Base-by-base conservation (phyloP, 257 asterid genomes). In the Buddleja alternifolia region DNA sequence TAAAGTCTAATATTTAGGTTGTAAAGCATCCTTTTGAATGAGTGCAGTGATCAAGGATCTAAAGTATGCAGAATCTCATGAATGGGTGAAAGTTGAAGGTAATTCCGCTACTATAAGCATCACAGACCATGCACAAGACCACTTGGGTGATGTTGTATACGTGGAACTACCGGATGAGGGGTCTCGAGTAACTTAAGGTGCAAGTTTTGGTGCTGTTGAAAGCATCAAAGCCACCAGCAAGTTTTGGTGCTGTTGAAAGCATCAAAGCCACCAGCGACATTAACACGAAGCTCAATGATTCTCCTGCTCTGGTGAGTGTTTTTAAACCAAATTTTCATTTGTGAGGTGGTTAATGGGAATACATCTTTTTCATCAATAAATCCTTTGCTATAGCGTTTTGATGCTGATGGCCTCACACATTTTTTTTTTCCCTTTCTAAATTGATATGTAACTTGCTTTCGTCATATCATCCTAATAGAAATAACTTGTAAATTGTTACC, bases 141-240 rank as follows among this genome's bases (percentile, higher is more conserved):
- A 93, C 80, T 74, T 93, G 60, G 99, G 99, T 36, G 99, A 93
- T 73, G 96, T 93, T 47, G 96, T 90, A n/a, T 93, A 87, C 34
- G 96, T 87, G 15, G 97, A 89, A 54, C 77, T 93, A 60, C 99
- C 99, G 2, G 97, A 93, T 8, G 84, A 80, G 65, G 96, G 97
- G 41, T 20, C 74, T 62, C 70, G 72, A 19, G 99, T 93, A 15
- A 79, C 67, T 54, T 92, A 90, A 77, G 96, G 96, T 57, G 83
- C n/a, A 15, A 54, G 90, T 72, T 93, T 93, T 72, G 99, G 97
- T 58, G 96, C 99, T 51, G 97, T 93, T 53, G 99, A 93, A 80
- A 93, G 99, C 73, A 97, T 90, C 62, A 93, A 90, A 76, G 99
- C 99, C 10, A 84, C 97, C 8, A 93, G 97, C 60, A 96, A 93